Conservation (phyloP, 305 asterid genomes). For the Fraxinus greggii region DNA sequence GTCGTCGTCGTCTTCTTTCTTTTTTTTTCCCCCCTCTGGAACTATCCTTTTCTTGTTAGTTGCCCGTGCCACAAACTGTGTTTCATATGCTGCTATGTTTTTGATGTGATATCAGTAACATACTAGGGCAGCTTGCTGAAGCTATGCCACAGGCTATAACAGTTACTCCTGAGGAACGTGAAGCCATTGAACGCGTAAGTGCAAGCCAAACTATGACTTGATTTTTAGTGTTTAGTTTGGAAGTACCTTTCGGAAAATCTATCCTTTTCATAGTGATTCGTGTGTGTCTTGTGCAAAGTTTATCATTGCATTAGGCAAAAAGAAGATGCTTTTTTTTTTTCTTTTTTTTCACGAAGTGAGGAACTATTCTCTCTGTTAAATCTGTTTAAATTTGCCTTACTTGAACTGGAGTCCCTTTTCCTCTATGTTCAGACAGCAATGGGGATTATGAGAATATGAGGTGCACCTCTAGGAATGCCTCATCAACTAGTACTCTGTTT, state of each 20-base stretch:
- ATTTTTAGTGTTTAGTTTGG: not conserved
- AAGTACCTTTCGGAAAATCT: not conserved
- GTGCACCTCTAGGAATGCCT: not conserved
- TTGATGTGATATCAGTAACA: conserved; percentile 34
- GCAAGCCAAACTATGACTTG: not conserved
- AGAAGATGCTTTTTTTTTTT: not conserved
- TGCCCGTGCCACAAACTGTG: not conserved
- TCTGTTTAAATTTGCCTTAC: not conserved
- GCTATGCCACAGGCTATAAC: conserved; percentile 65
- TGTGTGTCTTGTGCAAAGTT: not conserved
- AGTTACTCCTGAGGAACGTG: conserved; percentile 80
- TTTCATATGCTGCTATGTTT: not conserved
- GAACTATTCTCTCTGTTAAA: not conserved
- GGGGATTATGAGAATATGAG: not conserved
- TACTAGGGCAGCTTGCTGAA: conserved; percentile 60
- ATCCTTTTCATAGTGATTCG: not conserved
- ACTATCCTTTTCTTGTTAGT: not conserved
- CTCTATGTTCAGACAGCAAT: not conserved
- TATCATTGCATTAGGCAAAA: not conserved
- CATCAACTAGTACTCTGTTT: not conserved
- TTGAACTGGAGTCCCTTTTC: not conserved
- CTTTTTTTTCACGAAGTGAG: not conserved
- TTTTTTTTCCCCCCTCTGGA: not conserved
- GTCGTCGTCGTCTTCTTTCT: too few species aligned
- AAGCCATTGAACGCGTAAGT: conserved; percentile 74